Conservation (phyloP, 768 basidiomycete species). For the Serpula lacrymans region DNA sequence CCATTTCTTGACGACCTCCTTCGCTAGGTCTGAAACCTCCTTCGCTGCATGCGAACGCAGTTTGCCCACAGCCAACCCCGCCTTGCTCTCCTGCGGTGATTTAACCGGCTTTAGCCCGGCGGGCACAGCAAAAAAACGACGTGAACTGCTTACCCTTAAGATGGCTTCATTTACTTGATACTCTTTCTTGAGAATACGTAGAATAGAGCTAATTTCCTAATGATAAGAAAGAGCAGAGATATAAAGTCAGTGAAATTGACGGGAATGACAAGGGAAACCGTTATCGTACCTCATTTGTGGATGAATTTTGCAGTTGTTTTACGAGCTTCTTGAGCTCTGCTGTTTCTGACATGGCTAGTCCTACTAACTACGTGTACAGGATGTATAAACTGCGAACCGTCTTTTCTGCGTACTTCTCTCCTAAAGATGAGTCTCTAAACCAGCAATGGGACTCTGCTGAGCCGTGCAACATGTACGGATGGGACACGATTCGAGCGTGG, state of each 20-base stretch:
- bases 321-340: conserved; percentile 77
- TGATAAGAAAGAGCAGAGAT: conserved; percentile 11
- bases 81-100: conserved; percentile 75
- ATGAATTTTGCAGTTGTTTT: conserved; percentile 69
- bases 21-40: conserved; percentile 77
- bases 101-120: no score
- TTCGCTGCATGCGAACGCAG: conserved; percentile 70
- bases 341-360: conserved; percentile 29
- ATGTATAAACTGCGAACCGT: conserved; percentile 1
- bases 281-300: conserved; percentile 52
- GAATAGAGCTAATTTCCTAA: conserved; percentile 62
- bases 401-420: conserved; percentile 1
- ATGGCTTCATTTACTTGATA: conserved; percentile 68
- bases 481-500: no score
- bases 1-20: conserved; percentile 91
- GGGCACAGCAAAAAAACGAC: conserved; percentile 8
- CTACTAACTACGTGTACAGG: background rate
- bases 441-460: no score
- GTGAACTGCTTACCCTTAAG: conserved; percentile 57
- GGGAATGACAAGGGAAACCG: conserved; percentile 33
- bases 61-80: conserved; percentile 90
- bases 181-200: conserved; percentile 62
- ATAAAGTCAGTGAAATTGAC: conserved; percentile 32
- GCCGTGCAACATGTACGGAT: no score
- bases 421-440: no score